Evolutionary conservation across 2,329 filamentous ascomycete species (phyloP), one percentile per base, ranked within the genome.

Genomic region (Calonectria henricotiae): DNA sequence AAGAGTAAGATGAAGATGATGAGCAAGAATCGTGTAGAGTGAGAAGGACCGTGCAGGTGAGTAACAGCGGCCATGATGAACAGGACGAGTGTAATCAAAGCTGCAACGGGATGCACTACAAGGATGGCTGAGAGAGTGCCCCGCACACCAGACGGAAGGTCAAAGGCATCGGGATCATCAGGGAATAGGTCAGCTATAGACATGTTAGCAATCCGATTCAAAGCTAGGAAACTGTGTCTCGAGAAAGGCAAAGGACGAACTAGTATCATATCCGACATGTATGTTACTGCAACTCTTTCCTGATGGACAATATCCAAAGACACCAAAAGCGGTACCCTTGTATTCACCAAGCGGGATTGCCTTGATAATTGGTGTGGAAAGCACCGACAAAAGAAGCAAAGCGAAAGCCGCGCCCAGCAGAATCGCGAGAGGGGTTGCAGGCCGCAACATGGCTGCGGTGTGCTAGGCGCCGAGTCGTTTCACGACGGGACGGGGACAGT

Each of bases 291-390:
- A 98, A 69, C 83, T 80, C 70, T 85, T 82, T 44, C 75, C 73
- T 49, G 84, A 85, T 74, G 90, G 87, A 83, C 96, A 99, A 78
- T 90, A 97, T 30, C 96, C 96, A 85, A 98, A 96, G 60, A 98
- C 95, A 60, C 96, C 96, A 86, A 97, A 98, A 75, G 91, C 91
- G 76, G 94, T 90, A 77, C 92, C 91, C 47, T 91, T 85, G 79
- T 91, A 96, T 63, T 90, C 91, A 43, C 93, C 95, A 47, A 99
- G 87, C 11, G 95, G 94, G 55, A 99, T 97, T 30, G 87, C 89
- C 79, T 93, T 91, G 80, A 98, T 92, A 75, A 99, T 91, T 20
- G 96, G 96, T 0, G 94, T 95, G 1, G 96, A 98, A n/a, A 99
- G 85, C 44, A 95, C 94, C 55, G 95, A 94, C 44, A 99, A 87